Percentiles rank a stretch among this genome's conserved stretches.
phyloP scores from a whole-genome alignment of 805 yeast genomes.

The Candida insectalens region DNA sequence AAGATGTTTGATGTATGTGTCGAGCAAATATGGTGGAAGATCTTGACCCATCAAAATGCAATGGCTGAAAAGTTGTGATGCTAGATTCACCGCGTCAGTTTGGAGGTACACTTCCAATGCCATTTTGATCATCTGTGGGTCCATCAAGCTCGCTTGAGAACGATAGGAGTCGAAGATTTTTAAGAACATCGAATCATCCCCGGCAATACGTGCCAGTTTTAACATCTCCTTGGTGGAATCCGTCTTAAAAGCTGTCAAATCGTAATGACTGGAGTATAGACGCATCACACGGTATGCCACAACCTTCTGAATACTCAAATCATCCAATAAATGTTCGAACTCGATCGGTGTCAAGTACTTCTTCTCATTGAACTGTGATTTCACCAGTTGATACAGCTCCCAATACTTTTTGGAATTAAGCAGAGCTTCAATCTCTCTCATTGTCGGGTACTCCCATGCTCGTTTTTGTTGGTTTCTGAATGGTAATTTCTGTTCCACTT shows the following conservation, averaged over 20 bases:
- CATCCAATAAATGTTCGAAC: slow-evolving; percentile 15
- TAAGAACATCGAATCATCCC: slow-evolving; percentile 17
- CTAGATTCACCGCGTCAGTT: slow-evolving; percentile 17
- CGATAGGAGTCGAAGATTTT: slow-evolving; percentile 12
- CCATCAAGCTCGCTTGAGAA: slow-evolving; percentile 6
- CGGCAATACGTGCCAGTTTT: slow-evolving; percentile 10
- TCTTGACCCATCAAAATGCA: slow-evolving; percentile 14
- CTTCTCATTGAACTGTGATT: slow-evolving; percentile 2
- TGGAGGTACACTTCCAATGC: slow-evolving; percentile 19
- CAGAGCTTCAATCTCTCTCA: neutral
- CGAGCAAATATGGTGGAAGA: slow-evolving; percentile 11
- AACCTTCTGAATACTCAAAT: slow-evolving; percentile 7
- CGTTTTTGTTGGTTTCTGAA: neutral
- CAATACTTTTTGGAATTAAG: neutral
- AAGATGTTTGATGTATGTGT: slow-evolving; percentile 14
- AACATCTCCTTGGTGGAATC: slow-evolving; percentile 11
- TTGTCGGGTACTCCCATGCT: slow-evolving; percentile 1
- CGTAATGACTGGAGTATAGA: slow-evolving; percentile 11
- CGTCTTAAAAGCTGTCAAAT: slow-evolving; percentile 8
- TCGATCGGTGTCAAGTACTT: slow-evolving; percentile 13
- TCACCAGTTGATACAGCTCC: slow-evolving; percentile 4
- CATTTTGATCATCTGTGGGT: slow-evolving; percentile 10
- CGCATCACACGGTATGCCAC: slow-evolving; percentile 12
- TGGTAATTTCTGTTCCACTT: neutral
- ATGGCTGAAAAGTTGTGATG: slow-evolving; percentile 20